These are phyloP conservation scores for Malus domestica DNA, from an alignment of 306 rosid genomes.

Conservation along the genomic window DNA sequence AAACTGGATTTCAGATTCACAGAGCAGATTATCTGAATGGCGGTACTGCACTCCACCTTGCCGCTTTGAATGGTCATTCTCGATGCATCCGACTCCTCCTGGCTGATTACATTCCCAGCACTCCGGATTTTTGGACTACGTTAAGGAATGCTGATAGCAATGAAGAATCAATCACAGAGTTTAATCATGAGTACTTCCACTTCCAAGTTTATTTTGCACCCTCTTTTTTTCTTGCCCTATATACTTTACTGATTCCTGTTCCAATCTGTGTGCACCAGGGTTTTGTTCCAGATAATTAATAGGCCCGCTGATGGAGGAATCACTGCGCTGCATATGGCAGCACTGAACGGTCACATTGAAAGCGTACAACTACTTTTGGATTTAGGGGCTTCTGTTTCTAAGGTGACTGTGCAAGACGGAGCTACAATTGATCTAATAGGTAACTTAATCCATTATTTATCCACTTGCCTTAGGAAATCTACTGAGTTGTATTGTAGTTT, in stretches of 20 bases:
- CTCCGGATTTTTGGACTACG: conserved; percentile 50
- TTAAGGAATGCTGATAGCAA: conserved; percentile 27
- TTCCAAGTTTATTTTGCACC: conserved; percentile 15
- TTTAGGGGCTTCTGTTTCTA: conserved; percentile 82
- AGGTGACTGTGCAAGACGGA: conserved; percentile 81
- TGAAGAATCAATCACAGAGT: conserved; percentile 42
- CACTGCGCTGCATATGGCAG: conserved; percentile 96
- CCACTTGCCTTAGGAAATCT: background rate
- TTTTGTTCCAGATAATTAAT: conserved; percentile 57
- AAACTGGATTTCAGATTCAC: conserved; percentile 58
- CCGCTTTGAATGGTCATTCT: conserved; percentile 88
- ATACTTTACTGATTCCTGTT: conserved; percentile 14
- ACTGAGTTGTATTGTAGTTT: background rate
- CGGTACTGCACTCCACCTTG: conserved; percentile 91
- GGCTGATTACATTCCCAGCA: conserved; percentile 79
- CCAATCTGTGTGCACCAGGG: conserved; percentile 36
- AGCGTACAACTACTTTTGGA: conserved; percentile 76
- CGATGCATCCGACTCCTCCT: conserved; percentile 79
- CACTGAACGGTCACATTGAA: conserved; percentile 85
- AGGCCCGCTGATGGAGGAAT: conserved; percentile 90
- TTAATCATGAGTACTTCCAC: conserved; percentile 55
- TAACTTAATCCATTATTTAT: conserved; percentile 14
- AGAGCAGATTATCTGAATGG: conserved; percentile 89
- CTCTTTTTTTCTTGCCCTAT: conserved; percentile 6
- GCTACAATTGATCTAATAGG: conserved; percentile 85